phyloP scores from a whole-genome alignment of 2,329 filamentous ascomycete species.

The Scedosporium aurantiacum region DNA sequence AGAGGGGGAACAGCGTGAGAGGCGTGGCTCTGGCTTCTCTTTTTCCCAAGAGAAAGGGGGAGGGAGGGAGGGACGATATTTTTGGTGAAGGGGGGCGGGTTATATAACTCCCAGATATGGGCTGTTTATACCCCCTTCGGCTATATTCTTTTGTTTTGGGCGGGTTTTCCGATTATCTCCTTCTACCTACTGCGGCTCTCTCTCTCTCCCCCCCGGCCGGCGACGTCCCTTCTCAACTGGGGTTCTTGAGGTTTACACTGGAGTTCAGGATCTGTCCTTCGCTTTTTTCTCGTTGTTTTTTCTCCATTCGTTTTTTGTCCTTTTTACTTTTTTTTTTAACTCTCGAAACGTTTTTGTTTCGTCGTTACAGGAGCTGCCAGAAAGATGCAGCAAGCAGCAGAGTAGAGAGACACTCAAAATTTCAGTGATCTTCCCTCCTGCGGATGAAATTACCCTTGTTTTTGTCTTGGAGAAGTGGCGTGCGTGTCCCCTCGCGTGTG shows the following conservation, averaged over 20 bases:
- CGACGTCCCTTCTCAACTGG: background rate
- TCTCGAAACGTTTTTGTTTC: background rate
- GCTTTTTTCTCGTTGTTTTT: slow-evolving; percentile 1
- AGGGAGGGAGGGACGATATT: background rate
- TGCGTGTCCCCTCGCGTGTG: background rate
- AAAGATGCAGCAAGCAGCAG: background rate
- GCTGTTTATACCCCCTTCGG: background rate
- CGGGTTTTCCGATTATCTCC: too few relatives aligned
- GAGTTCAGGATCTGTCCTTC: slow-evolving; percentile 1
- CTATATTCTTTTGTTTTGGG: background rate
- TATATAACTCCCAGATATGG: background rate
- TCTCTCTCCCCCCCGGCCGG: background rate
- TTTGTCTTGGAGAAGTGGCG: background rate
- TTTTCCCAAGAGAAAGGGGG: background rate
- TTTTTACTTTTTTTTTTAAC: background rate
- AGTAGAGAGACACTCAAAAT: background rate
- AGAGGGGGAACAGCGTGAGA: background rate
- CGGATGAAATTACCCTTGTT: background rate
- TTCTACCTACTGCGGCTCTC: background rate
- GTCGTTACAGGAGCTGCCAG: background rate
- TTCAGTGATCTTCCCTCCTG: background rate
- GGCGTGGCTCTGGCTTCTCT: background rate
- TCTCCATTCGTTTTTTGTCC: background rate
- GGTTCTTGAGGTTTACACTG: background rate
- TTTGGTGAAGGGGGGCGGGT: background rate